Evolutionary conservation across 225 moss, liverwort and hornwort species (phyloP).

Genomic region (Thuidium tamariscinum): DNA sequence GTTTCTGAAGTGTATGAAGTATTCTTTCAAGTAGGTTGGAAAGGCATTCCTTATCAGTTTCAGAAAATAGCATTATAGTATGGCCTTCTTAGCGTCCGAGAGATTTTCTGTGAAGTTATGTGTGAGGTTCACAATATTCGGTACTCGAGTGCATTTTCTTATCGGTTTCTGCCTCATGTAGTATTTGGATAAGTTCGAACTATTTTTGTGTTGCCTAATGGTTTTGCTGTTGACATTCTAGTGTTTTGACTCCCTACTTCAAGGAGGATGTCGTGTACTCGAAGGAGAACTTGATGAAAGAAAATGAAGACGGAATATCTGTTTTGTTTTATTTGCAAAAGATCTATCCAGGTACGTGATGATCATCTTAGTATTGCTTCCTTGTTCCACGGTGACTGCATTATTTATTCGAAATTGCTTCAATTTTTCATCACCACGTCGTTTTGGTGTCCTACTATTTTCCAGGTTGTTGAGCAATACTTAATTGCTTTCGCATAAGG

Average conservation of each 20-base stretch:
- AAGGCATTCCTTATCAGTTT: neutral
- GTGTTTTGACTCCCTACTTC: slow-evolving; percentile 89
- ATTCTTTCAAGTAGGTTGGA: neutral
- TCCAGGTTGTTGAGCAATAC: neutral
- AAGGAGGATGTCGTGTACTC: slow-evolving; percentile 89
- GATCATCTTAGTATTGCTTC: neutral
- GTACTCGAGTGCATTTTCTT: neutral
- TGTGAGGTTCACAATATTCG: neutral
- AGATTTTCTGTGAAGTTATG: neutral
- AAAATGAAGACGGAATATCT: slow-evolving; percentile 93
- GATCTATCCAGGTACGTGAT: slow-evolving; percentile 81
- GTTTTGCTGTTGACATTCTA: neutral
- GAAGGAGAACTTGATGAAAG: slow-evolving; percentile 63
- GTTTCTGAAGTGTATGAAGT: neutral
- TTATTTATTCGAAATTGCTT: neutral
- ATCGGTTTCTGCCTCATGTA: neutral
- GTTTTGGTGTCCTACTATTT: neutral
- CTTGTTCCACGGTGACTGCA: neutral
- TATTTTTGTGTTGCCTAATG: neutral
- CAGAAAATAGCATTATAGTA: neutral
- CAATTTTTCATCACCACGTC: neutral
- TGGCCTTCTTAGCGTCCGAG: no score
- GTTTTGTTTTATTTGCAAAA: slow-evolving; percentile 92
- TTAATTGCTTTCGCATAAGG: neutral
- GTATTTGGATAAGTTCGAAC: neutral